Percentiles rank a stretch among this genome's conserved stretches.
These are phyloP conservation scores for Xylaria polymorpha DNA, from an alignment of 2,329 filamentous ascomycete species.

Conservation along the genomic window DNA sequence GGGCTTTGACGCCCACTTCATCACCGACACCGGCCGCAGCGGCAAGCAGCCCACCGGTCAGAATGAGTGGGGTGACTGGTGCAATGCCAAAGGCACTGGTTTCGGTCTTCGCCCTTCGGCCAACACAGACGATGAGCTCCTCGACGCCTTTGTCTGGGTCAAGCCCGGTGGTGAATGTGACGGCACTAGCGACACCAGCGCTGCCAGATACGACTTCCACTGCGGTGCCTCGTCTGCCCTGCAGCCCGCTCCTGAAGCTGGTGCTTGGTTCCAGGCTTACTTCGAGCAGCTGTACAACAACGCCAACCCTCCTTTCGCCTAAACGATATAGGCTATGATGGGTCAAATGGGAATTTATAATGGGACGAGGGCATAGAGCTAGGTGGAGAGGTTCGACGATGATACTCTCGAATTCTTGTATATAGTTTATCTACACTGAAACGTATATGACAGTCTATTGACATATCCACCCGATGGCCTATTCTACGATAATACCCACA, in stretches of 20 bases:
- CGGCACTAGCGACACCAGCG: constrained; percentile 55
- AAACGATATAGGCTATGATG: background rate
- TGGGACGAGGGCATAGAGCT: background rate
- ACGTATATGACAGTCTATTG: background rate
- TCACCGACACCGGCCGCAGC: constrained; percentile 49
- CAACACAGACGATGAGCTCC: constrained; percentile 62
- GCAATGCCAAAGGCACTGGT: constrained; percentile 67
- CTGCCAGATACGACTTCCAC: constrained; percentile 62
- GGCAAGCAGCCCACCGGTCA: constrained; percentile 66
- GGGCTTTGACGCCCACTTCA: constrained; percentile 57
- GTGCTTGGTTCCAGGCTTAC: constrained; percentile 73
- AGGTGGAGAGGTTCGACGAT: constrained; percentile 8
- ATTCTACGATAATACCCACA: background rate
- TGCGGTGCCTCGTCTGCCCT: constrained; percentile 66
- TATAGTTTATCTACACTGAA: constrained; percentile 28
- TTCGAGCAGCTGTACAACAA: constrained; percentile 68
- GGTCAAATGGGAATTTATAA: background rate
- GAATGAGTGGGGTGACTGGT: constrained; percentile 69
- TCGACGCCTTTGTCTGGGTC: constrained; percentile 72
- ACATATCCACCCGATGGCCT: background rate
- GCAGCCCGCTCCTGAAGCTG: constrained; percentile 75
- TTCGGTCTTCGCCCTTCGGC: constrained; percentile 67
- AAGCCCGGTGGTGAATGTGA: constrained; percentile 68
- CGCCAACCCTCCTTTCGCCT: constrained; percentile 63
- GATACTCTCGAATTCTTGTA: constrained; percentile 31